These are phyloP conservation scores for Rhizopus arrhizus DNA, from an alignment of 371 early-diverging fungal genomes.

Conservation along the genomic window DNA sequence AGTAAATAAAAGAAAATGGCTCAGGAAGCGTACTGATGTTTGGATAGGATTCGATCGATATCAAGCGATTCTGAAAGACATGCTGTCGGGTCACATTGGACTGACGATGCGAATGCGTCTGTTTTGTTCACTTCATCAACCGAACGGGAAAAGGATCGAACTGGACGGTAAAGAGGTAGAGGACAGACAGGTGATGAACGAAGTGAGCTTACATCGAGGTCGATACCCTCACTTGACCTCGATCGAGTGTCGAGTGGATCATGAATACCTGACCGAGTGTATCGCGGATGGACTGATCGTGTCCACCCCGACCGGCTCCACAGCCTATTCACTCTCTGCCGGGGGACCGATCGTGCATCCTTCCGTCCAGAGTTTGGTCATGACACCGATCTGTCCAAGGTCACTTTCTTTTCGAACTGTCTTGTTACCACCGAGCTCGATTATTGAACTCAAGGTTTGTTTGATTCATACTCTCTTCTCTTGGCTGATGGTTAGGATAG, in stretches of 20 bases:
- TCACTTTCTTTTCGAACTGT: slow-evolving; percentile 93
- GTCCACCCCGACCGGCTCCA: slow-evolving; percentile 94
- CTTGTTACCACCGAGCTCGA: slow-evolving; percentile 79
- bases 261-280: slow-evolving; percentile 80
- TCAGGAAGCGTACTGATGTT: too few relatives aligned
- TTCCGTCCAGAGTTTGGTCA: slow-evolving; percentile 79
- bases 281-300: slow-evolving; percentile 79
- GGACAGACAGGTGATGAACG: slow-evolving; percentile 81
- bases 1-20: slow-evolving; percentile 44
- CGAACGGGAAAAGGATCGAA: slow-evolving; percentile 54
- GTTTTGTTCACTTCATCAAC: slow-evolving; percentile 65
- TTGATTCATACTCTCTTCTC: not conserved
- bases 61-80: slow-evolving; percentile 55
- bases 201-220: slow-evolving; percentile 87
- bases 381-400: slow-evolving; percentile 96
- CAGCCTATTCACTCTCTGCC: slow-evolving; percentile 91
- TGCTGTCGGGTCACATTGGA: slow-evolving; percentile 62
- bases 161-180: slow-evolving; percentile 47
- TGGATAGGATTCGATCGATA: slow-evolving; percentile 65
- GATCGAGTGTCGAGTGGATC: slow-evolving; percentile 79
- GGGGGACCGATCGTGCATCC: slow-evolving; percentile 96
- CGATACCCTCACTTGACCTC: slow-evolving; percentile 80
- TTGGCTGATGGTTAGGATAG: slow-evolving; percentile 32
- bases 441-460: slow-evolving; percentile 63
- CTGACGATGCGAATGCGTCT: slow-evolving; percentile 77